Base-by-base conservation (phyloP, 805 yeast genomes). In the Nakazawaea ishiwadae region DNA sequence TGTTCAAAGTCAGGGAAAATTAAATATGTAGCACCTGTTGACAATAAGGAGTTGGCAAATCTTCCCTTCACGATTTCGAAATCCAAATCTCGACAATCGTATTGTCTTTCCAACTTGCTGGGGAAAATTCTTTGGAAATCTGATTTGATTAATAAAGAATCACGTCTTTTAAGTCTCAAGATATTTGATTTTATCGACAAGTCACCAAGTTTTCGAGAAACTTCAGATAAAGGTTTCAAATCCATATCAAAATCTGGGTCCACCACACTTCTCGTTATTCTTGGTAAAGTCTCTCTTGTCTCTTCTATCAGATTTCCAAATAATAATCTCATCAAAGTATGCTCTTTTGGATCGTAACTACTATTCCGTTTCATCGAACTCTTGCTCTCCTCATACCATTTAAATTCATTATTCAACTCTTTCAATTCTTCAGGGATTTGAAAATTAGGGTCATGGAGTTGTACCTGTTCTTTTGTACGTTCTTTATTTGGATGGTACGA, bases 1-100 rank as follows among this genome's bases (percentile, higher is more conserved):
- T 68, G 71, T 19, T 65, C 62, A 29, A 56, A 53, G 30, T 62
- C 57, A 4, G 63, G 62, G 51, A 83, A 83, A 5, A 76, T 53
- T 27, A 83, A 55, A 53, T 72, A 81, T 54, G 77, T 79, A 4
- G 70, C 66, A 31, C 74, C 72, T 44, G 66, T 59, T 21, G 73
- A 68, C 29, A 59, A 47, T 18, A 82, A 53, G 14, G 62, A 68
- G 2, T 54, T 37, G 0, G 77, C 73, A 46, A 71, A 63, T 39
- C 89, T 55, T 10, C 74, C 73, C 43, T 77, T 69, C 12, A 75
- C 61, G 3, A 72, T 66, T n/a, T 57, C 56, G 38, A 73, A 64
- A 21, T 54, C 60, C 11, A 51, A 44, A 35, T 39, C 46, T 23
- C 49, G 44, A n/a, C 60, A 49, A 27, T 52, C 35, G 48, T 59